These are phyloP conservation scores for Vararia minispora DNA, from an alignment of 768 basidiomycete genomes.

Conservation along the genomic window DNA sequence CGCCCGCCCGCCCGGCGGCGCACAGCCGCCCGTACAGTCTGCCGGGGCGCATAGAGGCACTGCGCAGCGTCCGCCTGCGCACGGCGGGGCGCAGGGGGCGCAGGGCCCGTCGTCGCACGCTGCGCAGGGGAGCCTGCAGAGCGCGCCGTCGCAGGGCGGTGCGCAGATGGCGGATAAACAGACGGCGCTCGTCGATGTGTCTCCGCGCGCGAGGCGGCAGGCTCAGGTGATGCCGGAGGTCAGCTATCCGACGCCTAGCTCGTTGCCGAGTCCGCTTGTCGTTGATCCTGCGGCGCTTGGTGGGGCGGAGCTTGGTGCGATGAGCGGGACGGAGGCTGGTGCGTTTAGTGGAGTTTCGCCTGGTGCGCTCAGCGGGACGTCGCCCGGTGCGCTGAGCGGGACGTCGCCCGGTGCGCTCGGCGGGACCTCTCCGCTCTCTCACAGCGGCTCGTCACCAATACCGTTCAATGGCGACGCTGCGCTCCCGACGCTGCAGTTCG, in stretches of 20 bases:
- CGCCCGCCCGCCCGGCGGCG: not conserved
- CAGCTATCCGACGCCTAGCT: too few species aligned
- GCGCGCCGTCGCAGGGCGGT: not conserved
- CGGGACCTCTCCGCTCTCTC: not conserved
- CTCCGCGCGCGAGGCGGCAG: too few species aligned
- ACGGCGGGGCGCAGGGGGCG: slow-evolving; percentile 1
- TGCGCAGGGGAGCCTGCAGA: not conserved
- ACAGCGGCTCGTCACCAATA: not conserved
- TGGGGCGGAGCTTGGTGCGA: too few species aligned
- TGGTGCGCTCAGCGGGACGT: not conserved
- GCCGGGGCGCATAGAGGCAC: not conserved
- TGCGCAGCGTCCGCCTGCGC: not conserved
- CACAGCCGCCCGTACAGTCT: slow-evolving; percentile 10
- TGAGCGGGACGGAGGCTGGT: not conserved
- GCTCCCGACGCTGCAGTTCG: slow-evolving; percentile 6
- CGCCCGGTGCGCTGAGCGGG: not conserved
- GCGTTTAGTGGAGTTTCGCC: not conserved
- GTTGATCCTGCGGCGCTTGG: too few species aligned
- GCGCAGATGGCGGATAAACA: too few species aligned
- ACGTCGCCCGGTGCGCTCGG: not conserved
- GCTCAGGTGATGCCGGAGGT: too few species aligned
- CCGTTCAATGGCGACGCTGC: slow-evolving; percentile 1
- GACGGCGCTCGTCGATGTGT: too few species aligned
- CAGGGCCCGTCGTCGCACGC: not conserved
- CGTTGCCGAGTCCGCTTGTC: too few species aligned